Evolutionary conservation across 129 eudicot species (phyloP).

Genomic region (Saposhnikovia divaricata): DNA sequence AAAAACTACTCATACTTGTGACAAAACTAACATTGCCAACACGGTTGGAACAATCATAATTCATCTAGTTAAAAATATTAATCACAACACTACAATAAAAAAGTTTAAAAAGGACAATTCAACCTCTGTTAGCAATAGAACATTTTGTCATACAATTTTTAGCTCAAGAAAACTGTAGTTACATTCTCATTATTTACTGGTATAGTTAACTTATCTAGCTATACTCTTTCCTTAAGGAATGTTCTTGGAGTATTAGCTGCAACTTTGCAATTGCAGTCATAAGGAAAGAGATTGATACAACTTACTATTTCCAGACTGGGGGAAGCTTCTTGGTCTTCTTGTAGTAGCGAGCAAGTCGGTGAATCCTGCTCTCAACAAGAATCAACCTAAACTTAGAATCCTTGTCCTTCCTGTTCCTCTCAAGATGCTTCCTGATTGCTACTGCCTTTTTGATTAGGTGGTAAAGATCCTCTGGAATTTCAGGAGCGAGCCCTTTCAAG

Average conservation of each 20-base stretch:
- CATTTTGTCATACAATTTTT: neutral
- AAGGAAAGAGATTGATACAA: neutral
- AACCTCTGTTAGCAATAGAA: neutral
- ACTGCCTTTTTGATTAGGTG: slow-evolving; percentile 57
- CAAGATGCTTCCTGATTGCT: slow-evolving; percentile 57
- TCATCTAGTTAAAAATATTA: neutral
- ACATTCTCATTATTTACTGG: neutral
- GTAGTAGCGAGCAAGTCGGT: slow-evolving; percentile 62
- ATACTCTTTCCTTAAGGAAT: neutral
- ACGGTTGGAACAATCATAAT: neutral
- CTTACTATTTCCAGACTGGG: slow-evolving; percentile 70
- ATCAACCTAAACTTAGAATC: slow-evolving; percentile 57
- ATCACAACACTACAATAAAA: neutral
- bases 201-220: no score
- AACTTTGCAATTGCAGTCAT: neutral
- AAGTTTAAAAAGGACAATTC: neutral
- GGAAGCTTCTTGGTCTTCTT: slow-evolving; percentile 71
- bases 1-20: neutral
- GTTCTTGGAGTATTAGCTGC: neutral
- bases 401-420: slow-evolving; percentile 66
- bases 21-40: neutral
- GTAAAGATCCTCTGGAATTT: slow-evolving; percentile 55
- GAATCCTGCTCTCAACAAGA: slow-evolving; percentile 67
- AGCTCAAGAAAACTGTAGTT: neutral
- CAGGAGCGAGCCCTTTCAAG: slow-evolving; percentile 48